Evolutionary conservation across 2,329 filamentous ascomycete genomes (phyloP), one percentile per base, ranked within the genome.

Genomic region (Penicillium hesseltinei): DNA sequence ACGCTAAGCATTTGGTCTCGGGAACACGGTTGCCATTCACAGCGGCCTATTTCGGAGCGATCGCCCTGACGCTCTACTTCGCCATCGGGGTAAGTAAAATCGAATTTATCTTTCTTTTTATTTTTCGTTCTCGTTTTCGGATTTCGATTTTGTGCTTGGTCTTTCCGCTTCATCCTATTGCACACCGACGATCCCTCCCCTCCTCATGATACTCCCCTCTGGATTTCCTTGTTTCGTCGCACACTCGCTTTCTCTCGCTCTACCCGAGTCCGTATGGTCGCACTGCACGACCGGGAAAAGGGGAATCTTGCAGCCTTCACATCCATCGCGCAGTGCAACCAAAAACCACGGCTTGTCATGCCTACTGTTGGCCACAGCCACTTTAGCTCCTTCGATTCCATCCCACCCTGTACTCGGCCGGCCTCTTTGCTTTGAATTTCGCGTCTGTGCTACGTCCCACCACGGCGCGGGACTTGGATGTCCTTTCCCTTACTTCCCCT

Each of bases 11-110:
- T 77, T 84, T 97, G 63, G 78, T 92, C 56, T 97, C 93, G 56
- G 85, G 88, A 53, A 83, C 91, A 68, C 86, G 94, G 67, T 80
- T 97, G 61, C 94, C 94, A 4, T 97, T 97, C 73, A 97, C 93
- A 31, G 89, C 88, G 44, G 90, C 91, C 59, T 97, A 97, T 80
- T 96, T 97, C 79, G 92, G 92, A 51, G 94, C 91, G 61, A 96
- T 97, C 70, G 84, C 81, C 45, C 78, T 97, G 71, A 97, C 94
- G 11, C 82, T 97, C 27, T 96, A 93, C 76, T 97, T 96, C 77
- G 89, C 92, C 55, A 80, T 97, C 67, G 92, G 92, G 70, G 93
- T 97, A 83, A 85, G 91, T 88, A 47, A 45, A 27, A 53, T 63
- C 45, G 42, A 60, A 61, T 19, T 60, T 56, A 33, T 46, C n/a